Percentiles rank a stretch among this genome's conserved stretches.
These are phyloP conservation scores for Rhodotorula sp. DNA, from an alignment of 1,284 basidiomycete species.

Conservation along the genomic window DNA sequence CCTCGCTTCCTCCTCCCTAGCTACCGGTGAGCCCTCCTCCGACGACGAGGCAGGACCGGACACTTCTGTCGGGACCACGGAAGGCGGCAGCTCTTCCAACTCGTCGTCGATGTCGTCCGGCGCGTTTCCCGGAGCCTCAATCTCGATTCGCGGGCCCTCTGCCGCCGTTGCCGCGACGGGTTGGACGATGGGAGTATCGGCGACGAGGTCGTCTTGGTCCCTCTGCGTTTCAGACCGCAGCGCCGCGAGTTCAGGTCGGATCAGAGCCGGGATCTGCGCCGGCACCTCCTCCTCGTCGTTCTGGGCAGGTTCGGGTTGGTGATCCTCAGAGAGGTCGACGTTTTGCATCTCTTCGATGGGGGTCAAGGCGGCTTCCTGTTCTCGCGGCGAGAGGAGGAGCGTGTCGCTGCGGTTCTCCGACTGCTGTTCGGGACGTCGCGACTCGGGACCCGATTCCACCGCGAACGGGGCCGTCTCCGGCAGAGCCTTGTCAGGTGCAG, in stretches of 20 bases:
- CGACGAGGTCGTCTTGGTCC: slow-evolving; percentile 2
- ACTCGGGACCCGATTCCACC: not conserved
- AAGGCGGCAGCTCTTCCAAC: not conserved
- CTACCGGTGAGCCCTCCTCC: too few species aligned
- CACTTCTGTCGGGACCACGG: not conserved
- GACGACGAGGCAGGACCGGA: too few species aligned
- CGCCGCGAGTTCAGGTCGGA: slow-evolving; percentile 1
- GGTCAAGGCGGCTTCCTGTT: not conserved
- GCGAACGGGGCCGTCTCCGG: too few species aligned
- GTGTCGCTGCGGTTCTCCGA: not conserved
- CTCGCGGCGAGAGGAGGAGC: not conserved
- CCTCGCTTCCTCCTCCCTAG: too few species aligned
- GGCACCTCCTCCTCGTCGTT: not conserved
- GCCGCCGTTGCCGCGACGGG: too few species aligned
- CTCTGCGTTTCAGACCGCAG: not conserved
- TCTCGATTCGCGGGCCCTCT: too few species aligned
- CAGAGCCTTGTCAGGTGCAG: too few species aligned
- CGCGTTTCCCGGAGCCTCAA: not conserved
- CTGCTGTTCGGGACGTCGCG: not conserved
- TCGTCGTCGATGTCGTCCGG: not conserved
- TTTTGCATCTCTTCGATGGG: not conserved
- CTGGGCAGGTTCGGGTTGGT: not conserved
- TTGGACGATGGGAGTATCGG: not conserved
- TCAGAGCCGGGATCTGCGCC: not conserved
- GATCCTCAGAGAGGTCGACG: not conserved